Evolutionary conservation across 2,329 filamentous ascomycete species (phyloP).

Genomic region (Metarhizium album): DNA sequence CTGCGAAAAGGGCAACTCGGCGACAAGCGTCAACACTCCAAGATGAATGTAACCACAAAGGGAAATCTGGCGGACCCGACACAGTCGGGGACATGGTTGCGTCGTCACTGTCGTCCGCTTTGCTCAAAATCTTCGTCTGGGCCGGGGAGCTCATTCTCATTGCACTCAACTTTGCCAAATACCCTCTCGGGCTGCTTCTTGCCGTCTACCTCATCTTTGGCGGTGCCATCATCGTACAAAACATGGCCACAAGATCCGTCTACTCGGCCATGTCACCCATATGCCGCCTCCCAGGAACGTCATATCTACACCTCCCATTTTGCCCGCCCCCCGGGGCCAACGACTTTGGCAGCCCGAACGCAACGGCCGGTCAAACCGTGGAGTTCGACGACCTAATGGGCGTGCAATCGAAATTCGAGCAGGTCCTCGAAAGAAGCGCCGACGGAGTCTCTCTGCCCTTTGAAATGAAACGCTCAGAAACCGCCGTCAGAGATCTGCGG

Average conservation of each 20-base stretch:
- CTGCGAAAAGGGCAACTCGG: conserved; percentile 13
- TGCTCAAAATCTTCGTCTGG: conserved; percentile 37
- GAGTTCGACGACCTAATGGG: conserved; percentile 69
- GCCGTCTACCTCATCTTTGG: conserved; percentile 51
- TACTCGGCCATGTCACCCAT: conserved; percentile 54
- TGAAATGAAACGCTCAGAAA: conserved; percentile 70
- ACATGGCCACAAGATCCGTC: conserved; percentile 51
- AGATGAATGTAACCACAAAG: conserved; percentile 11
- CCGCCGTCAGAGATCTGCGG: conserved; percentile 62
- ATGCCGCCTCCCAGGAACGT: conserved; percentile 57
- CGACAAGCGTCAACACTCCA: conserved; percentile 6
- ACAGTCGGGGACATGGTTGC: conserved; percentile 22
- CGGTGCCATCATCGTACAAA: conserved; percentile 46
- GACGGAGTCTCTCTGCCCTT: conserved; percentile 58
- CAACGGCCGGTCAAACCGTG: conserved; percentile 24
- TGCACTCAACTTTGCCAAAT: conserved; percentile 52
- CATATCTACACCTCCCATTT: conserved; percentile 52
- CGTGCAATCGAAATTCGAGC: conserved; percentile 65
- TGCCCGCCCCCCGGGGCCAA: conserved; percentile 33
- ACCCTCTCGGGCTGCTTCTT: conserved; percentile 50
- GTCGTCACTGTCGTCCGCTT: conserved; percentile 24
- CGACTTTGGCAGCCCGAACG: conserved; percentile 2
- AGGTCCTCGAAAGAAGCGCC: conserved; percentile 57
- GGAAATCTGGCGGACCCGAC: conserved; percentile 7
- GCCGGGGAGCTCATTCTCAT: conserved; percentile 43